Evolutionary conservation across 2,329 filamentous ascomycete genomes (phyloP).

Genomic region (Coniochaeta ligniaria): DNA sequence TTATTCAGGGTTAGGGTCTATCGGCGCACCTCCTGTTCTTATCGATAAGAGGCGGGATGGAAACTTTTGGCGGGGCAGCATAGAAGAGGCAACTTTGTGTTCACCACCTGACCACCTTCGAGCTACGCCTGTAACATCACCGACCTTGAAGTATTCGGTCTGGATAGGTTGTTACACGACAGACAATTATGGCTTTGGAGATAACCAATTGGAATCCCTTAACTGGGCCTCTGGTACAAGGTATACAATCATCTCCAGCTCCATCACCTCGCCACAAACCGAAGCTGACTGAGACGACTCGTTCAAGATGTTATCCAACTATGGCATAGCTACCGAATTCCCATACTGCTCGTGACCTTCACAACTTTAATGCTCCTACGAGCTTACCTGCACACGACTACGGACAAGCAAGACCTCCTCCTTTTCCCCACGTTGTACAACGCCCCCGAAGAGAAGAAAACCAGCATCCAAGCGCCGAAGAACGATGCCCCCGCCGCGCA

Average conservation of each 20-base stretch:
- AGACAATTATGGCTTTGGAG: neutral
- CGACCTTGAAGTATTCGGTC: neutral
- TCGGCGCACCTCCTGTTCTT: neutral
- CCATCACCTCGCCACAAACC: neutral
- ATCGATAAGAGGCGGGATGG: neutral
- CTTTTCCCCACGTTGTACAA: conserved; percentile 28
- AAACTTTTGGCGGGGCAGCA: neutral
- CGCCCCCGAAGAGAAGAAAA: conserved; percentile 7
- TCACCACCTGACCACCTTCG: neutral
- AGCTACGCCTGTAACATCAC: neutral
- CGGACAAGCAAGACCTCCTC: conserved; percentile 25
- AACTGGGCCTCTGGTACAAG: neutral
- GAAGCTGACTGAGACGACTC: neutral
- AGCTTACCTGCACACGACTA: conserved; percentile 32
- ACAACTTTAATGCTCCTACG: conserved; percentile 29
- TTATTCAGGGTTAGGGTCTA: neutral
- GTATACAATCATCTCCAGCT: neutral
- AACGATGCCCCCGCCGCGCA: conserved; percentile 5
- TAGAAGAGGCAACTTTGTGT: neutral
- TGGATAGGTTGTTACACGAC: neutral
- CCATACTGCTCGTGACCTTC: conserved; percentile 32
- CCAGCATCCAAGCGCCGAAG: neutral
- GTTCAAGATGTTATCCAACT: conserved; percentile 14
- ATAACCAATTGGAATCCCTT: neutral
- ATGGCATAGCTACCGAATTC: conserved; percentile 40